Percentiles rank a stretch among this genome's conserved stretches.
phyloP scores from a whole-genome alignment of 164 flowering plant genomes.

The Paratinospora sagittata region DNA sequence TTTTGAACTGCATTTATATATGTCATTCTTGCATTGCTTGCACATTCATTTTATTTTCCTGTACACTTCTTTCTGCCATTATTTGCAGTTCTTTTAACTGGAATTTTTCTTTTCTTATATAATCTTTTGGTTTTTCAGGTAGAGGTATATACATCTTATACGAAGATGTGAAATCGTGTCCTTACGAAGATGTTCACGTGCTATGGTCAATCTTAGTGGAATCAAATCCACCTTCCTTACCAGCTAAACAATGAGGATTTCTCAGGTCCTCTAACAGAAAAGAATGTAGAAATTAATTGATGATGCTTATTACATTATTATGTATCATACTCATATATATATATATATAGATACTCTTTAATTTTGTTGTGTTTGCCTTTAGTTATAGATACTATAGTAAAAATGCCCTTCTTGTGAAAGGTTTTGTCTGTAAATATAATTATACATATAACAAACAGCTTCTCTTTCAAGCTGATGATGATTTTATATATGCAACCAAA shows the following conservation, averaged over 20 bases:
- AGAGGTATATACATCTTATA: conserved; percentile 93
- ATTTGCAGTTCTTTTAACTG: background rate
- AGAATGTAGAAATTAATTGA: background rate
- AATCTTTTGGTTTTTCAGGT: conserved; percentile 41
- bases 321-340: background rate
- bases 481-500: background rate
- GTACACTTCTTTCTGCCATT: background rate
- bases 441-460: background rate
- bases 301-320: background rate
- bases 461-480: background rate
- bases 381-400: background rate
- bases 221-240: conserved; percentile 48
- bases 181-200: conserved; percentile 89
- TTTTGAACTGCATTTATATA: background rate
- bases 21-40: too few relatives aligned
- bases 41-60: background rate
- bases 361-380: background rate
- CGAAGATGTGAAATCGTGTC: conserved; percentile 95
- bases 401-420: background rate
- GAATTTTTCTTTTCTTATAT: background rate
- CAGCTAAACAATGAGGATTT: conserved; percentile 31
- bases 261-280: conserved; percentile 2
- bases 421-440: background rate
- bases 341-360: background rate
- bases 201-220: conserved; percentile 96